These are phyloP conservation scores for Volvariella volvacea DNA, from an alignment of 1,284 basidiomycete species.

Conservation along the genomic window DNA sequence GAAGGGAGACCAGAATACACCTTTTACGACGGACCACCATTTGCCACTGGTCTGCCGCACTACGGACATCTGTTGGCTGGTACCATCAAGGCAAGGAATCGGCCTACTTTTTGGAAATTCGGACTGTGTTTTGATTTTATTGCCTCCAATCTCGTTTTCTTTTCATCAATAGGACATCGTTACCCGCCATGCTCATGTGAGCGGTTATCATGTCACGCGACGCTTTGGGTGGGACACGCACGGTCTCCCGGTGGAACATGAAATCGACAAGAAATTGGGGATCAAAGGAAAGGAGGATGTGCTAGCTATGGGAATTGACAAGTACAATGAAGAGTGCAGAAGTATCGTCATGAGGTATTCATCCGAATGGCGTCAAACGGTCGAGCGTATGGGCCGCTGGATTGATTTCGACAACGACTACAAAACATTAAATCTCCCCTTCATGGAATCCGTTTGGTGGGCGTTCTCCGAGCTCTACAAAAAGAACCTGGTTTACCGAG, in stretches of 20 bases:
- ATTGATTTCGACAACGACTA: slow-evolving; percentile 99
- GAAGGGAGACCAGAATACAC: slow-evolving; percentile 86
- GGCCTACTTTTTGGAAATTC: no score
- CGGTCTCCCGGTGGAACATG: slow-evolving; percentile 97
- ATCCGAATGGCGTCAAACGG: slow-evolving; percentile 88
- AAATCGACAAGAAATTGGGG: slow-evolving; percentile 96
- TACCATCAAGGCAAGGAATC: slow-evolving; percentile 94
- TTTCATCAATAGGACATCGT: slow-evolving; percentile 74
- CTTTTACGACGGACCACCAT: slow-evolving; percentile 98
- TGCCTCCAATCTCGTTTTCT: slow-evolving; percentile 4
- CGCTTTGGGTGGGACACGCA: slow-evolving; percentile 99
- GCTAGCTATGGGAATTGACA: slow-evolving; percentile 92
- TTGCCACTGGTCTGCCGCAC: slow-evolving; percentile 95
- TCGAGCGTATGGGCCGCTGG: slow-evolving; percentile 99
- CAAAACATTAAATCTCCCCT: slow-evolving; percentile 90
- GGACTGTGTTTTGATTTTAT: no score
- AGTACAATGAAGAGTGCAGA: slow-evolving; percentile 96
- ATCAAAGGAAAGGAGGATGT: slow-evolving; percentile 95
- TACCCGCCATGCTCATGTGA: slow-evolving; percentile 91
- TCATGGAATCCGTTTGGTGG: slow-evolving; percentile 99
- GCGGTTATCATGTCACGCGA: slow-evolving; percentile 90
- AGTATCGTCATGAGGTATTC: slow-evolving; percentile 98
- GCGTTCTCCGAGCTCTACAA: slow-evolving; percentile 93
- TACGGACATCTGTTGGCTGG: slow-evolving; percentile 90
- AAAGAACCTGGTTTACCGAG: slow-evolving; percentile 93